phyloP scores from a whole-genome alignment of 2,329 filamentous ascomycete species.

The Fusarium sp. region DNA sequence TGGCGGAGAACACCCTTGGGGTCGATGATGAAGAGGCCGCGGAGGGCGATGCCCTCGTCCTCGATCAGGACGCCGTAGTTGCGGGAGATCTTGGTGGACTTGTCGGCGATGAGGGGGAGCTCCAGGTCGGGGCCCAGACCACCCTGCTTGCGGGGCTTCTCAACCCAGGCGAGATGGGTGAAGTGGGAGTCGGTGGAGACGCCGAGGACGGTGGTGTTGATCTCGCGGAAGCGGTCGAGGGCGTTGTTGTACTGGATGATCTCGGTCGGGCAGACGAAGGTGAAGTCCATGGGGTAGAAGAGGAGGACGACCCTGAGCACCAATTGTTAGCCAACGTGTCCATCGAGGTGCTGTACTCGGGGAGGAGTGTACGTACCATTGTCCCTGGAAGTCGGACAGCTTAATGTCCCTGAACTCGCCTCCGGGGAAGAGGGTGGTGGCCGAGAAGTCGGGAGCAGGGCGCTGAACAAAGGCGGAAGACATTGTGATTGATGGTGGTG shows the following conservation, averaged over 20 bases:
- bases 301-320: conserved; percentile 69
- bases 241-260: conserved; percentile 75
- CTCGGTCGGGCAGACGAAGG: conserved; percentile 76
- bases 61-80: conserved; percentile 75
- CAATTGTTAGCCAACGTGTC: not conserved
- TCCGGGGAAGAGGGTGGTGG: conserved; percentile 63
- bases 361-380: conserved; percentile 56
- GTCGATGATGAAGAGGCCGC: conserved; percentile 76
- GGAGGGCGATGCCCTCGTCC: conserved; percentile 72
- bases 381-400: conserved; percentile 60
- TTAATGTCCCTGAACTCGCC: conserved; percentile 63
- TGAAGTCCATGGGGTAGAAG: conserved; percentile 78
- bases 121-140: conserved; percentile 71
- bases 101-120: conserved; percentile 73
- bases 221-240: conserved; percentile 69
- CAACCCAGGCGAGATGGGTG: conserved; percentile 69
- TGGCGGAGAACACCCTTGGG: conserved; percentile 71
- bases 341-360: not conserved
- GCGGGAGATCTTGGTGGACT: conserved; percentile 70
- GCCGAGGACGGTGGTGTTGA: conserved; percentile 71
- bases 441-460: conserved; percentile 64
- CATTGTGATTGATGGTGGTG: conserved; percentile 50
- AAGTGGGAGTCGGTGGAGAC: conserved; percentile 73
- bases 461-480: conserved; percentile 62
- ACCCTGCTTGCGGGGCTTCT: conserved; percentile 69